Evolutionary conservation across 1,284 basidiomycete genomes (phyloP).

Genomic region (Melampsora americana): DNA sequence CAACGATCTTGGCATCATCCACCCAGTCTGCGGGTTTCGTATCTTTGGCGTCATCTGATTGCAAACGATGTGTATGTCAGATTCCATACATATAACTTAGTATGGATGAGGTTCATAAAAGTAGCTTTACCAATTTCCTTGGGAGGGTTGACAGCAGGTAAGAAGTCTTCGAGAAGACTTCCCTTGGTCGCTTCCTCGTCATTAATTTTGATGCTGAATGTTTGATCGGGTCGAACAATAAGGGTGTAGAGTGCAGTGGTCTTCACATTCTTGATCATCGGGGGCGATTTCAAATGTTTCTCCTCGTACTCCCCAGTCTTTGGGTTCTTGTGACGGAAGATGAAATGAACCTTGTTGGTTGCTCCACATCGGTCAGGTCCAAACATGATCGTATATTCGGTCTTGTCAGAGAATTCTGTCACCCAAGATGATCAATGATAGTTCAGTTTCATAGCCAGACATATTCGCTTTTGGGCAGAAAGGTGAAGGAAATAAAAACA

Average conservation of each 20-base stretch:
- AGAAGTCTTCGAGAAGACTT: constrained; percentile 86
- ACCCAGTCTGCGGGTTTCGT: constrained; percentile 91
- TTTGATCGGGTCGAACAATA: constrained; percentile 79
- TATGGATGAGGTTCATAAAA: constrained; percentile 30
- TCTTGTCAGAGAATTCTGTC: constrained; percentile 54
- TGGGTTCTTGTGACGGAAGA: constrained; percentile 94
- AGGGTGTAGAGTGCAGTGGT: constrained; percentile 88
- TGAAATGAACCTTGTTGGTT: constrained; percentile 76
- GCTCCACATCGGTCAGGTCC: constrained; percentile 69
- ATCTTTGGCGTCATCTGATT: constrained; percentile 74
- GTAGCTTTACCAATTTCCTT: constrained; percentile 68
- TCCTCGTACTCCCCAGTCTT: constrained; percentile 87
- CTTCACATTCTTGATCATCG: constrained; percentile 81
- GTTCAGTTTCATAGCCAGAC: too few species aligned
- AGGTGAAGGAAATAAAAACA: background rate
- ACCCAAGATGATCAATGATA: background rate
- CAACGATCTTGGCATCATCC: constrained; percentile 77
- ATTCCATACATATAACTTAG: background rate
- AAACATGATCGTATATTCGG: constrained; percentile 97
- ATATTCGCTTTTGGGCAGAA: too few species aligned
- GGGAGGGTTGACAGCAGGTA: constrained; percentile 87
- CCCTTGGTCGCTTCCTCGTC: constrained; percentile 75
- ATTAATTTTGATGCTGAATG: constrained; percentile 89
- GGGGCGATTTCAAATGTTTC: constrained; percentile 84
- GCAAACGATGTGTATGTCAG: background rate